Base-by-base conservation (phyloP, 345 rosid genomes). In the Dovyalis caffra region DNA sequence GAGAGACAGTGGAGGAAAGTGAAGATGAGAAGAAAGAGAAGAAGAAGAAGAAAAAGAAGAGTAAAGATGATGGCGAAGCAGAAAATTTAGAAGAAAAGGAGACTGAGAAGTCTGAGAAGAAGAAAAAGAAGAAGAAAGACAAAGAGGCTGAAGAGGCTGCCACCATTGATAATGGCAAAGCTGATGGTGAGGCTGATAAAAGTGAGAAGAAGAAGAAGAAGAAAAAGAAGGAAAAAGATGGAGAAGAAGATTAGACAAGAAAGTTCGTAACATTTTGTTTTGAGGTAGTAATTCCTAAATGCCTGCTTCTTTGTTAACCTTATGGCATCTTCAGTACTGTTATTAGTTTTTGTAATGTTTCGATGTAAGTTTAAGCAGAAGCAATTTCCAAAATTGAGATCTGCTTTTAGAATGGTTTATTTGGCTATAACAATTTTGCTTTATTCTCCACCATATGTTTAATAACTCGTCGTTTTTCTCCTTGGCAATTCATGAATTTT, bases 201-300 rank as follows among this genome's bases (percentile, higher is more conserved):
- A 92, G 91, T 68, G 89, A 89, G 81, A 90, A 92, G 88, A 89
- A 87, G 70, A 86, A 89, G 87, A 88, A 89, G 76, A 90, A 78
- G 60, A 78, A 88, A 74, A 90, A 90, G 79, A 87, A 93, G 81
- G 85, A 81, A 38, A 87, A 88, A 72, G 87, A 73, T 26, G 85
- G 79, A 90, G 85, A 79, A 74, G 83, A 76, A 87, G 84, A 70
- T 91, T 80, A 29, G 77, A 77, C 0, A 88, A 83, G 49, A 92
- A 82, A 66, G 84, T 63, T 28, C 64, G n/a, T 14, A 68, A 49
- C 58, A 76, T 62, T 64, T 18, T 47, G 10, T 45, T 26, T 45
- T 31, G 56, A 70, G 58, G 31, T 53, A 49, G 56, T 20, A 53
- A 23, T 53, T 53, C 60, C 25, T 23, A 1, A 21, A 3, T 53